Evolutionary conservation across 345 rosid genomes (phyloP).

Genomic region (Salix suchowensis): DNA sequence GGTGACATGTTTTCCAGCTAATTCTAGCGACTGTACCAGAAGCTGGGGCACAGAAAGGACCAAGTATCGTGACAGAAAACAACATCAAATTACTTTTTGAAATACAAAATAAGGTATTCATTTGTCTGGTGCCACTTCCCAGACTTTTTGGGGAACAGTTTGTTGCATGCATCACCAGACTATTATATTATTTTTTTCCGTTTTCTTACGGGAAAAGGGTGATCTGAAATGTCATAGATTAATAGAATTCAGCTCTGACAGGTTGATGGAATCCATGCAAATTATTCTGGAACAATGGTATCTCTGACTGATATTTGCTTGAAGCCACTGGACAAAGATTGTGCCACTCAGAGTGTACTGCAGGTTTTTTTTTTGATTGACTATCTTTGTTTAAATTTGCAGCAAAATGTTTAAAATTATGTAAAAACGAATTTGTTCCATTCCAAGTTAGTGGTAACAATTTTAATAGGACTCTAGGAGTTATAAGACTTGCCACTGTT

Average conservation of each 20-base stretch:
- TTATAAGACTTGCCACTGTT: background rate
- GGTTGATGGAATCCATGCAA: constrained; percentile 81
- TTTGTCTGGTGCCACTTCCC: constrained; percentile 3
- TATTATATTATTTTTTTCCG: background rate
- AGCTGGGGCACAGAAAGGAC: constrained; percentile 38
- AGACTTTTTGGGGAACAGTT: background rate
- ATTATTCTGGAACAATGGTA: constrained; percentile 74
- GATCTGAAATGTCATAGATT: constrained; percentile 7
- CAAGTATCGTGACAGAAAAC: constrained; percentile 75
- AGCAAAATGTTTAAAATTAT: background rate
- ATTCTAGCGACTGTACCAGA: constrained; percentile 72
- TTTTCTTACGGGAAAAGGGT: background rate
- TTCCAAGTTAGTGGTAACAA: background rate
- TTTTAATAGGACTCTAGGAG: background rate
- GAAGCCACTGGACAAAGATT: constrained; percentile 93
- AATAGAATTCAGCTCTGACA: constrained; percentile 29
- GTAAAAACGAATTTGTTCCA: background rate
- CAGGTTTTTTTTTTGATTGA: constrained; percentile 50
- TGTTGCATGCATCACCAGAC: background rate
- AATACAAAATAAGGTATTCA: constrained; percentile 78
- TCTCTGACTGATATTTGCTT: constrained; percentile 86
- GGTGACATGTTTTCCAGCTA: constrained; percentile 47
- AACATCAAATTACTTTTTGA: constrained; percentile 89
- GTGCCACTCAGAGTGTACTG: constrained; percentile 89
- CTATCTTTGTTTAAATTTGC: background rate